These are phyloP conservation scores for Neoboletus magnificus DNA, from an alignment of 768 basidiomycete genomes.

Conservation along the genomic window DNA sequence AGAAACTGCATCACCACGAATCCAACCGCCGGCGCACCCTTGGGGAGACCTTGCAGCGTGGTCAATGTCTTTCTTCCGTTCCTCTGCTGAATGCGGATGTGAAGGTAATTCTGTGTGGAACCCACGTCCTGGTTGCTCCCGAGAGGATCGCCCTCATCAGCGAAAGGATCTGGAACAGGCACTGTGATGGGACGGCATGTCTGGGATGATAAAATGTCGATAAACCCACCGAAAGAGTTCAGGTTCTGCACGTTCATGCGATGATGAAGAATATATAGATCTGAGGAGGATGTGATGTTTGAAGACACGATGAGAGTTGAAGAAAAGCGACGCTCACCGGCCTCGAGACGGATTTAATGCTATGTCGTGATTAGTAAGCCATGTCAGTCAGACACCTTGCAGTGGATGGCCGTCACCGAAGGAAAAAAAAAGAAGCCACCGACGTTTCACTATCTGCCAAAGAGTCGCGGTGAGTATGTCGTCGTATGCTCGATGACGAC, in stretches of 20 bases:
- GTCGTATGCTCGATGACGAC: not conserved
- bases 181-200: conserved; percentile 9
- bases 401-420: conserved; percentile 1
- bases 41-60: conserved; percentile 92
- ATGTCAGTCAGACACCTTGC: not conserved
- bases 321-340: conserved; percentile 13
- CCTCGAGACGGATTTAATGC: conserved; percentile 23
- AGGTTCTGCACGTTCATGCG: conserved; percentile 97
- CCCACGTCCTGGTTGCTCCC: conserved; percentile 71
- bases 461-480: conserved; percentile 50
- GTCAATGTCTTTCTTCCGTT: conserved; percentile 99
- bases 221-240: conserved; percentile 63
- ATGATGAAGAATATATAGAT: conserved; percentile 46
- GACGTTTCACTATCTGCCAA: conserved; percentile 65
- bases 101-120: conserved; percentile 80
- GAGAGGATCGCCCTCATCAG: conserved; percentile 88
- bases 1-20: conserved; percentile 13
- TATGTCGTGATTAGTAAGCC: conserved; percentile 25
- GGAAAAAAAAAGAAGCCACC: conserved; percentile 53
- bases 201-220: conserved; percentile 9
- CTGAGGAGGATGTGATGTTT: conserved; percentile 48
- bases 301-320: conserved; percentile 31
- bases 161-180: conserved; percentile 78
- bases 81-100: conserved; percentile 97
- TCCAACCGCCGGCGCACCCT: conserved; percentile 48